Evolutionary conservation across 2,329 filamentous ascomycete species (phyloP), one percentile per base, ranked within the genome.

Genomic region (Verticillium klebahnii): DNA sequence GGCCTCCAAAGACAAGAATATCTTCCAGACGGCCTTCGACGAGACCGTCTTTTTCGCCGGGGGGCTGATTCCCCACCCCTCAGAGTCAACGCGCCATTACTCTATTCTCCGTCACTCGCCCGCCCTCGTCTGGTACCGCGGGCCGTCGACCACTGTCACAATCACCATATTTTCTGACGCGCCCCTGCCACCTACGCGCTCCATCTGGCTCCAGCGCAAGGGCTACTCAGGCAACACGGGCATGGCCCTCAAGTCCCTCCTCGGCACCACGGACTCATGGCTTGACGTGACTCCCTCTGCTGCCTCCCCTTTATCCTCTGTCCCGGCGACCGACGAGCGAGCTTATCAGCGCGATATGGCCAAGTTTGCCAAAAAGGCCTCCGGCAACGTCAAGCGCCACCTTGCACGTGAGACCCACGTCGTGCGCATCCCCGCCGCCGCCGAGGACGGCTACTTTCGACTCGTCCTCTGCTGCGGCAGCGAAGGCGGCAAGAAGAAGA

Each of bases 161-260:
- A 78, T 92, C 45, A 88, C 87, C 2, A 80, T 91, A 56, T 87
- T 91, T 67, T 82, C 81, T 0, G 83, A 88, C 64, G 73, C 75
- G 2, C 80, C 82, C 0, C 70, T 91, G 0, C 86, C 88, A 0
- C 60, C 74, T 0, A 80, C 83, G 29, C 80, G 89, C 7, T 85
- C 84, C 0, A 70, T 91, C 15, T 91, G 87, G 85, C 75, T 91
- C 31, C 89, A 91, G 74, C 82, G 82, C 62, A 88, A 87, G 65
- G 89, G 89, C 2, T 90, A 80, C 75, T 86, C 85, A 0, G 89
- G 89, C 5, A 87, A 88, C 68, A 81, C 87, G 57, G 89, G 89
- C 19, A 89, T 91, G 84, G 80, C 81, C 7, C 75, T 87, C 32
- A 89, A 89, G 69, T 83, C 87, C 0, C 71, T 90, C 1, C 74